phyloP scores from a whole-genome alignment of 208 protist genomes.

The Trypanosoma vivax region DNA sequence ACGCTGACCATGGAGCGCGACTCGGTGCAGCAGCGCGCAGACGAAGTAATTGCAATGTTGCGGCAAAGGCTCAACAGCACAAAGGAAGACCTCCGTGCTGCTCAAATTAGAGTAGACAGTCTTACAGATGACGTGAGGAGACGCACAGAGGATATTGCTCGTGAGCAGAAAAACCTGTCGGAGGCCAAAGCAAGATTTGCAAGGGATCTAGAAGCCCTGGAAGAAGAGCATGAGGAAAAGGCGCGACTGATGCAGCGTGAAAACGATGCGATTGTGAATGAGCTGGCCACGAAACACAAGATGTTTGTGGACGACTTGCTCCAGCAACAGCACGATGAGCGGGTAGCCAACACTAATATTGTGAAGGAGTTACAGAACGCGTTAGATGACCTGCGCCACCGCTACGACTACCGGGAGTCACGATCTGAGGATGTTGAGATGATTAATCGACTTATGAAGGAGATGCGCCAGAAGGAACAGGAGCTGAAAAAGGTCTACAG shows the following conservation, averaged over 20 bases:
- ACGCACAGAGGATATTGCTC: slow-evolving; percentile 12
- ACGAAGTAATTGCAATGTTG: slow-evolving; percentile 12
- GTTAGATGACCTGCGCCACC: slow-evolving; percentile 70
- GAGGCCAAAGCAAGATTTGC: slow-evolving; percentile 3
- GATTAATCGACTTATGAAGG: slow-evolving; percentile 83
- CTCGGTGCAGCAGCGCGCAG: slow-evolving; percentile 9
- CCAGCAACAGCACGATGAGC: slow-evolving; percentile 38
- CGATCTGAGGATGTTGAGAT: slow-evolving; percentile 81
- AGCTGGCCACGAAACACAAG: slow-evolving; percentile 31
- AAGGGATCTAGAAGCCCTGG: slow-evolving; percentile 6
- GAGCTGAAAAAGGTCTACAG: slow-evolving; percentile 73
- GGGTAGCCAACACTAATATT: slow-evolving; percentile 18
- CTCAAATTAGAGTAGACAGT: slow-evolving; percentile 7
- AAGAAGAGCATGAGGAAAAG: slow-evolving; percentile 19
- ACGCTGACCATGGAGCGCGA: slow-evolving; percentile 14
- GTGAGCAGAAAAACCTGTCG: slow-evolving; percentile 19
- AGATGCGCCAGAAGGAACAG: slow-evolving; percentile 58
- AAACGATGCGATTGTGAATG: slow-evolving; percentile 14
- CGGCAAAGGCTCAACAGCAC: slow-evolving; percentile 8
- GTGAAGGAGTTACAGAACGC: slow-evolving; percentile 34
- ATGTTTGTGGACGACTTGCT: slow-evolving; percentile 41
- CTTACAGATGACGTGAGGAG: slow-evolving; percentile 21
- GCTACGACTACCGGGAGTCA: slow-evolving; percentile 89
- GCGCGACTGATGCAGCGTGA: neutral
- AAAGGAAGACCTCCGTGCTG: slow-evolving; percentile 12